These are phyloP conservation scores for Lithohypha guttulata DNA, from an alignment of 2,329 filamentous ascomycete genomes.

Conservation along the genomic window DNA sequence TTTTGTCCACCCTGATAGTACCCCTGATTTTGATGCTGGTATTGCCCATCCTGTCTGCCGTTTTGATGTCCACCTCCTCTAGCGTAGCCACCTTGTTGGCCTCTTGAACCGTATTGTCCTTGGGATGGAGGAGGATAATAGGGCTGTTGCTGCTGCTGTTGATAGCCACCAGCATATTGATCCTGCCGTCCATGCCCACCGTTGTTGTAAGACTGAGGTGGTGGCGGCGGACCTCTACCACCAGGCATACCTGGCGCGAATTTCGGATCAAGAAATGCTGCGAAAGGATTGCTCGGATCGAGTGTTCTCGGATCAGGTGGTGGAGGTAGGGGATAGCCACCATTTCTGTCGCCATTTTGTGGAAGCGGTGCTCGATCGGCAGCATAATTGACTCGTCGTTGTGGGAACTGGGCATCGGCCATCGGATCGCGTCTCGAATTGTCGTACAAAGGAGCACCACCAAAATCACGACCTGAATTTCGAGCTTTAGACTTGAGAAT, in stretches of 20 bases:
- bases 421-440: slow-evolving; percentile 28
- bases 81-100: slow-evolving; percentile 9
- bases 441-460: slow-evolving; percentile 52
- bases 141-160: slow-evolving; percentile 23
- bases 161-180: slow-evolving; percentile 18
- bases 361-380: slow-evolving; percentile 21
- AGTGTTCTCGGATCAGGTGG: slow-evolving; percentile 8
- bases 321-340: slow-evolving; percentile 10
- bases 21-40: not conserved
- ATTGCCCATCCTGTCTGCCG: slow-evolving; percentile 11
- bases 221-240: slow-evolving; percentile 28
- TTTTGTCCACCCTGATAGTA: slow-evolving; percentile 1
- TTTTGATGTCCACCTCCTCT: slow-evolving; percentile 12
- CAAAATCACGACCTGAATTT: slow-evolving; percentile 57
- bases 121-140: slow-evolving; percentile 20
- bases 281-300: slow-evolving; percentile 33
- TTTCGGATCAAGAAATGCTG: slow-evolving; percentile 36
- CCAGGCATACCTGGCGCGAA: slow-evolving; percentile 28
- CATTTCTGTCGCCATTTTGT: slow-evolving; percentile 7
- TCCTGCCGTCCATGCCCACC: slow-evolving; percentile 9
- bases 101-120: slow-evolving; percentile 7
- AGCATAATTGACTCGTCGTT: slow-evolving; percentile 45
- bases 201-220: slow-evolving; percentile 20
- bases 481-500: slow-evolving; percentile 56
- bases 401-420: slow-evolving; percentile 18